Base-by-base conservation (phyloP, 169 alveolate species). In the Plasmodium gonderi region DNA sequence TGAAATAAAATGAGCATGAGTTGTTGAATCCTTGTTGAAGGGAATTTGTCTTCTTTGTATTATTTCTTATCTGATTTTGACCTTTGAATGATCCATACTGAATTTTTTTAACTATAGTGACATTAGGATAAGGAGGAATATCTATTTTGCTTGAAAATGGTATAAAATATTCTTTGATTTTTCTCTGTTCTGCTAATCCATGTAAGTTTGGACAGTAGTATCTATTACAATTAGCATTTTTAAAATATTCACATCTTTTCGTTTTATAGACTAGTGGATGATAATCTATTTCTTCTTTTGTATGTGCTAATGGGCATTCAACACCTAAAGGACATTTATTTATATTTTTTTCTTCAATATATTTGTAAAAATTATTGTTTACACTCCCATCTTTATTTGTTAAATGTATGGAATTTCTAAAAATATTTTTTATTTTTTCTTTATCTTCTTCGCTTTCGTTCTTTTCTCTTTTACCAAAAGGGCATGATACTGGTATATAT, bases 251-350 rank as follows among this genome's bases (percentile, higher is more conserved):
- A 82, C 98, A 96, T 42, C 94, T 51, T 77, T 96, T 96, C 0
- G 97, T 95, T 72, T 96, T 96, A 75, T 96, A 96, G 7, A 95
- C 94, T 47, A 96, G 94, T 6, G 98, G 98, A 75, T 96, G 98
- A 65, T 96, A 96, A 85, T 96, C 82, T 17, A 96, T 95, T 80
- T 96, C 98, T 68, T 96, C 98, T 51, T 83, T 87, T 8, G 97
- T 95, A 79, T 96, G 98, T 2, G 98, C 97, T 45, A 94, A 96
- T 11, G 98, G 95, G 51, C 98, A 96, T 95, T 96, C 96, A 69
- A 96, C 96, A 36, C 98, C 98, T 38, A 97, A 81, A 12, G 97
- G 96, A 54, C 98, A 96, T 64, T 85, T 85, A 49, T 76, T 72
- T 38, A 17, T 74, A 69, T 74, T 85, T 36, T 75, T 74, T 45